Conservation (phyloP, 2,329 filamentous ascomycete species). For the Fusarium sacchari region DNA sequence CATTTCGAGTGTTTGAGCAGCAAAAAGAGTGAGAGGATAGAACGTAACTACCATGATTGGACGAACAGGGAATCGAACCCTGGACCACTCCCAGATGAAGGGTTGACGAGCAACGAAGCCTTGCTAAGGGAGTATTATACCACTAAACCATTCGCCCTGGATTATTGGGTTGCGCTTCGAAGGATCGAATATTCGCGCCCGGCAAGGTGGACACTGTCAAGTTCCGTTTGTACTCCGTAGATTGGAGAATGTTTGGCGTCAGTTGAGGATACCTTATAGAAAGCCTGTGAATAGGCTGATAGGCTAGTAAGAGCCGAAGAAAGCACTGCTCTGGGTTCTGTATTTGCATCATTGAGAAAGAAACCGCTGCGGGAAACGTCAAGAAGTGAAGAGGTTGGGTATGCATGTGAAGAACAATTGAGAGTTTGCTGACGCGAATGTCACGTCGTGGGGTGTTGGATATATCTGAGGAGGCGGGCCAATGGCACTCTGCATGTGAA, state of each 20-base stretch:
- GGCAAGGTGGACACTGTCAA: background rate
- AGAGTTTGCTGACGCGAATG: conserved; percentile 12
- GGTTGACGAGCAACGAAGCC: background rate
- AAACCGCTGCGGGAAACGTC: background rate
- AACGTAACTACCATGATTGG: conserved; percentile 28
- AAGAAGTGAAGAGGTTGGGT: conserved; percentile 4
- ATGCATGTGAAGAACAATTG: conserved; percentile 23
- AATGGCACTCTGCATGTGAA: conserved; percentile 3
- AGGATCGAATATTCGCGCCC: conserved; percentile 12
- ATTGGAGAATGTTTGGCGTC: background rate
- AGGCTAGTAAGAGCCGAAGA: background rate
- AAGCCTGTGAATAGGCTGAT: background rate
- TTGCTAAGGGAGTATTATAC: conserved; percentile 45
- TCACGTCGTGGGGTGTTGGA: background rate
- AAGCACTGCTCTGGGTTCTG: background rate
- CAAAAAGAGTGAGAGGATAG: conserved; percentile 9
- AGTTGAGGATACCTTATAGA: background rate
- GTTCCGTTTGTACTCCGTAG: background rate
- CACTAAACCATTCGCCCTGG: conserved; percentile 44
- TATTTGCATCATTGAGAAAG: background rate
- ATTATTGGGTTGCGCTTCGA: background rate
- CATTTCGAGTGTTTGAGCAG: background rate
- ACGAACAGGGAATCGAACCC: conserved; percentile 43
- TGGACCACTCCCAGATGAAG: conserved; percentile 26
- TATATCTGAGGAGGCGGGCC: conserved; percentile 3